Base-by-base conservation (phyloP, 139 green algal species). In the Volvox africanus region DNA sequence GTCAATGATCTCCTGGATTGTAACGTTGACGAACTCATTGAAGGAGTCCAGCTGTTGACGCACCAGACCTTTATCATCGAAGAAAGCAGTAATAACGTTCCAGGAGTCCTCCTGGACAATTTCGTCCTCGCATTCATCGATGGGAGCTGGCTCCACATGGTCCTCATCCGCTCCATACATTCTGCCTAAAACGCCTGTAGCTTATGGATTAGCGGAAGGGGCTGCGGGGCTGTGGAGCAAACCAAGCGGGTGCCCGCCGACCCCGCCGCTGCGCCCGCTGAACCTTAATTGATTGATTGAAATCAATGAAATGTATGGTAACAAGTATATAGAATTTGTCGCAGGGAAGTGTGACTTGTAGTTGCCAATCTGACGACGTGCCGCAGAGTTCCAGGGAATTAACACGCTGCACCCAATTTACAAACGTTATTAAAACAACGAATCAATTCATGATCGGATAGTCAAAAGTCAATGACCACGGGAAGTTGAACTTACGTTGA, bases 1-100 rank as follows among this genome's bases (percentile, higher is more conserved):
- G 69, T 96, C 86, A 55, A 94, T 92, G 28, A 94, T 93, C n/a
- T 94, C 94, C 86, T 94, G 92, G 91, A 99, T 98, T 61, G 96
- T 98, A 93, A 99, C 97, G 85, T 96, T 91, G 67, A 99, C 96
- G 92, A 99, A 99, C 92, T 99, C 97, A 80, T 99, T 99, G 95
- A 99, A 99, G 0, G 97, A 99, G 93, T 99, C 98, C 71, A 99
- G 95, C 95, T 99, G 98, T 96, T 99, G 98, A 22, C 97, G 95
- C 37, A 99, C 98, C 1, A 99, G 94, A 33, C 98, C 97, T 91
- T 99, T 99, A 79, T 98, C 96, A 80, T 98, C 96, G 83, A 99
- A 99, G 77, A 99, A 99, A 0, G 93, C 92, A 13, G 90, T 92
- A 69, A 96, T 95, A 28, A 96, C 94, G 50, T 92, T 93, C 94